Base-by-base conservation (phyloP, 106 monocot genomes). In the Narthecium ossifragum region DNA sequence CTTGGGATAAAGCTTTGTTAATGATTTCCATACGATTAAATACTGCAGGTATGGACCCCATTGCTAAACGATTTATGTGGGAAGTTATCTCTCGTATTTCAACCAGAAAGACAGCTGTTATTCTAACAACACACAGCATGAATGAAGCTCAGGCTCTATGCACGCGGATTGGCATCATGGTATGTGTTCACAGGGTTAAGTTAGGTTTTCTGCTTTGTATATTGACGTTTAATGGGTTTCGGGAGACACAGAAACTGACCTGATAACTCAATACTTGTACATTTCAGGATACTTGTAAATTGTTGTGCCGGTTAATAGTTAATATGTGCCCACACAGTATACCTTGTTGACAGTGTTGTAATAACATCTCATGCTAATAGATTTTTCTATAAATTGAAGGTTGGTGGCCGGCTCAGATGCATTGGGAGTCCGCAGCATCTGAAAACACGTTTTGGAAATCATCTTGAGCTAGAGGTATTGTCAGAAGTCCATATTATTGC, bases 121-220 rank as follows among this genome's bases (percentile, higher is more conserved):
- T 92, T 45, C 67, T 92, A 26, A 92, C 92, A 40, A 92, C 92
- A 43, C 92, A 92, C 63, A 92, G 92, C 75, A 92, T 92, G 92
- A 78, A 83, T 66, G 92, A 92, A 78, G 92, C 92, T 67, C 92
- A 92, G 59, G 92, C 92, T 59, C 69, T 92, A 13, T 92, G 92
- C 69, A 92, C 92, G 33, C 64, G 84, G 53, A 92, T 92, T 55
- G 92, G 92, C 40, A 87, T 92, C 36, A 92, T 92, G 92, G 92
- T 92, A 92, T 24, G 27, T 61, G 2, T 17, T 43, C 31, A 14
- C 6, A 50, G 45, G 11, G 26, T 22, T 17, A 23, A 10, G n/a
- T 53, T 32, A 4, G 63, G 20, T 63, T 48, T 63, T 18, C 18
- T 25, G 9, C 13, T 11, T 25, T 31, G 30, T 26, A 33, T 34